Evolutionary conservation across 306 rosid species (phyloP).

Genomic region (Datisca glomerata): DNA sequence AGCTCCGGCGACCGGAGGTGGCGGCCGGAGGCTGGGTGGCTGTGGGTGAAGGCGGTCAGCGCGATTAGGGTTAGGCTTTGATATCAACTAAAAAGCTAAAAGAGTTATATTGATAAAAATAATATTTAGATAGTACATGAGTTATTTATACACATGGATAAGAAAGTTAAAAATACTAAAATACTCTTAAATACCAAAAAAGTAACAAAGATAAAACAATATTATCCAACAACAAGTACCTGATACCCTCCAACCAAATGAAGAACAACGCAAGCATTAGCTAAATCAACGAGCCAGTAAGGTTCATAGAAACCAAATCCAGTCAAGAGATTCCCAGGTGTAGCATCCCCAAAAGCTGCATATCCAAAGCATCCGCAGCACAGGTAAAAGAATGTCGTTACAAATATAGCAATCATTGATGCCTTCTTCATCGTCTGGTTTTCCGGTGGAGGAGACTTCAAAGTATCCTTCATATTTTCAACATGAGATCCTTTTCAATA

Average conservation of each 20-base stretch:
- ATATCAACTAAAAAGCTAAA: no score
- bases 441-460: slow-evolving; percentile 73
- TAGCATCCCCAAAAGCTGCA: slow-evolving; percentile 70
- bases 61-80: no score
- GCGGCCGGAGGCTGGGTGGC: background rate
- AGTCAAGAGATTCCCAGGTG: slow-evolving; percentile 81
- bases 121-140: no score
- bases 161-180: no score
- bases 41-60: no score
- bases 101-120: no score
- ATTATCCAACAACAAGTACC: slow-evolving; percentile 52
- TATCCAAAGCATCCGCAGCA: slow-evolving; percentile 83
- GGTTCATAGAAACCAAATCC: slow-evolving; percentile 82
- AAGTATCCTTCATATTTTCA: slow-evolving; percentile 46
- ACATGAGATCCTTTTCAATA: background rate
- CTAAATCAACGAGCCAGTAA: slow-evolving; percentile 72
- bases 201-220: no score
- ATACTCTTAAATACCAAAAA: no score
- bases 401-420: slow-evolving; percentile 29
- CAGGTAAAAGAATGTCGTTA: slow-evolving; percentile 76
- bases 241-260: slow-evolving; percentile 91
- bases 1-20: no score
- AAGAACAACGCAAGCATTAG: slow-evolving; percentile 75
- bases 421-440: slow-evolving; percentile 78
- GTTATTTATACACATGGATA: no score